Conservation (phyloP, 2,329 filamentous ascomycete species). For the Xylariaceae sp. region DNA sequence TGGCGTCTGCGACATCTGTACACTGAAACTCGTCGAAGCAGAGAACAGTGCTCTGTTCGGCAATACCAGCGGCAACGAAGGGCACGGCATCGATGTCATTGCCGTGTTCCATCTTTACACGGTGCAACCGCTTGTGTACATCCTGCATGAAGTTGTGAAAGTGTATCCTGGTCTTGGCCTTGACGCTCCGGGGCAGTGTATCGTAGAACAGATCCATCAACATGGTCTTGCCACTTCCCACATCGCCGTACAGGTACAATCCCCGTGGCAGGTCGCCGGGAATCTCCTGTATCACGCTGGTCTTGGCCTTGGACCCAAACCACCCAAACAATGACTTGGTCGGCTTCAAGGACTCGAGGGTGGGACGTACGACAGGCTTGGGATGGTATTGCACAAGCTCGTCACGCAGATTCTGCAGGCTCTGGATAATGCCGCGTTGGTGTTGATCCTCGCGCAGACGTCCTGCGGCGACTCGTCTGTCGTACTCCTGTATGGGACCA, state of each 20-base stretch:
- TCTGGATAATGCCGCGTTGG: slow-evolving; percentile 86
- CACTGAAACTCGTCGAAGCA: slow-evolving; percentile 99
- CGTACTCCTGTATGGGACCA: slow-evolving; percentile 85
- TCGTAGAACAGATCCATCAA: slow-evolving; percentile 98
- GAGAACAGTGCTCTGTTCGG: slow-evolving; percentile 73
- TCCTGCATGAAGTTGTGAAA: slow-evolving; percentile 99
- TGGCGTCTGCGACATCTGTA: slow-evolving; percentile 96
- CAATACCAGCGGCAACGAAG: slow-evolving; percentile 91
- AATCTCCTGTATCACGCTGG: slow-evolving; percentile 46
- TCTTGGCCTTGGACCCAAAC: slow-evolving; percentile 47
- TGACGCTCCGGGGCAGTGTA: slow-evolving; percentile 74
- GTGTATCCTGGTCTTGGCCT: slow-evolving; percentile 84
- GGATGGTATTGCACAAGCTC: slow-evolving; percentile 70
- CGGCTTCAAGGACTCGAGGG: slow-evolving; percentile 61
- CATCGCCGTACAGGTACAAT: slow-evolving; percentile 92
- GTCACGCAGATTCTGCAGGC: slow-evolving; percentile 81
- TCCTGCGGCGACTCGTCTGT: slow-evolving; percentile 68
- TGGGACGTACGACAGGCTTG: slow-evolving; percentile 69
- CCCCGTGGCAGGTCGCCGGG: slow-evolving; percentile 76
- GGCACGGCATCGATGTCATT: slow-evolving; percentile 86
- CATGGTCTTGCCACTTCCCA: slow-evolving; percentile 98
- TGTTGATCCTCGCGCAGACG: slow-evolving; percentile 80
- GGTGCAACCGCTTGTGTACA: slow-evolving; percentile 84
- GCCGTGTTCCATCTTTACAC: slow-evolving; percentile 82
- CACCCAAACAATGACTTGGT: slow-evolving; percentile 53